Evolutionary conservation across 2,329 filamentous ascomycete species (phyloP).

Genomic region (Sporothrix mexicana): DNA sequence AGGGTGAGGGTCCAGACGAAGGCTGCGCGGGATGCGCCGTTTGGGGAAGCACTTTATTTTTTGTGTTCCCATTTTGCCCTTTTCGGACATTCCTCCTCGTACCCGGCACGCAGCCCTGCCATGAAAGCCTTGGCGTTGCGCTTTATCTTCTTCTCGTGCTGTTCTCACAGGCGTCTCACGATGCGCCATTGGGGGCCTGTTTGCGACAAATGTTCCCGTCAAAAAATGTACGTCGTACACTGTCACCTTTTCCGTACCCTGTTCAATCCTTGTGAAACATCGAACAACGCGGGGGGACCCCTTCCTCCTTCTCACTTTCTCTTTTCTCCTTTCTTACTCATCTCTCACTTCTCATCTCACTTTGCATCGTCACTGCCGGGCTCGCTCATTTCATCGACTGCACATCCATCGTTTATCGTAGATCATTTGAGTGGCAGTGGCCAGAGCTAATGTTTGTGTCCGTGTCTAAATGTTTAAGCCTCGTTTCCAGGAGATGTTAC

Average conservation of each 20-base stretch:
- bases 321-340: not conserved
- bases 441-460: not conserved
- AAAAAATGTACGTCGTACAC: not conserved
- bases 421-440: not conserved
- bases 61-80: not conserved
- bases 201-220: not conserved
- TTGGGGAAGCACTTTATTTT: not conserved
- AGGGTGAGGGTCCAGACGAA: not conserved
- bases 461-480: too few species aligned
- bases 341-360: not conserved
- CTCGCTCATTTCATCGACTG: constrained; percentile 15
- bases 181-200: not conserved
- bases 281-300: too few species aligned
- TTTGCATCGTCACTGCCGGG: constrained; percentile 9
- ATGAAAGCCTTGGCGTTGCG: not conserved
- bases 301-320: not conserved
- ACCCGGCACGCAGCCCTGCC: constrained; percentile 10
- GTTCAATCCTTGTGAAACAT: not conserved
- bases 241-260: not conserved
- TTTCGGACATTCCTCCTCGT: not conserved
- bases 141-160: not conserved
- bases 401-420: not conserved
- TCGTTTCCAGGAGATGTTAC: too few species aligned
- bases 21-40: not conserved
- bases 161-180: not conserved